phyloP scores from a whole-genome alignment of 805 yeast genomes.

The Cephaloascus fragrans region DNA sequence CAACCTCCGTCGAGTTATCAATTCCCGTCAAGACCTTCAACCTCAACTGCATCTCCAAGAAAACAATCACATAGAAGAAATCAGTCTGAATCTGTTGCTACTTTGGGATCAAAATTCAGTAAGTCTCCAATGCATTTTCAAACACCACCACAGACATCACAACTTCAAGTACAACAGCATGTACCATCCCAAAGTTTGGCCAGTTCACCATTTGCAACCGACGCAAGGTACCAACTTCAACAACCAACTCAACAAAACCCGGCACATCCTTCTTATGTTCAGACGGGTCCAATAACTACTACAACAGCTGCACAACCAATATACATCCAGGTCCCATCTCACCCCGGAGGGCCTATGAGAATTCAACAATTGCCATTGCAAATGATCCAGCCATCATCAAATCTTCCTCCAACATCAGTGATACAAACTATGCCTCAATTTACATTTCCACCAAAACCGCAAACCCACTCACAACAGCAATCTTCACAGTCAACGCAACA shows the following conservation, averaged over 20 bases:
- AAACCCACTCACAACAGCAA: too few relatives aligned
- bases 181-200: too few relatives aligned
- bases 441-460: not conserved
- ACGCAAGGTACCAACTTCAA: not conserved
- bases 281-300: too few relatives aligned
- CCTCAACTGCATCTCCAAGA: slow-evolving; percentile 1
- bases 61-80: slow-evolving; percentile 11
- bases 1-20: not conserved
- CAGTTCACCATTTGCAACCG: too few relatives aligned
- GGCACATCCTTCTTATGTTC: too few relatives aligned
- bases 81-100: slow-evolving; percentile 13
- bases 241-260: too few relatives aligned
- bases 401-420: too few relatives aligned
- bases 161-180: not conserved
- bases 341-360: not conserved
- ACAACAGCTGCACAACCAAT: too few relatives aligned
- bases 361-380: not conserved
- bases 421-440: too few relatives aligned
- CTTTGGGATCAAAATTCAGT: slow-evolving; percentile 9
- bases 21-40: not conserved
- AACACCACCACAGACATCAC: not conserved
- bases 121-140: slow-evolving; percentile 3
- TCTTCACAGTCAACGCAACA: too few relatives aligned
- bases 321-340: too few relatives aligned
- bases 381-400: not conserved